Percentiles rank a stretch among this genome's conserved stretches.
Evolutionary conservation across 495 filamentous ascomycete genomes (phyloP).

Genomic region (Podospora fimiseda): DNA sequence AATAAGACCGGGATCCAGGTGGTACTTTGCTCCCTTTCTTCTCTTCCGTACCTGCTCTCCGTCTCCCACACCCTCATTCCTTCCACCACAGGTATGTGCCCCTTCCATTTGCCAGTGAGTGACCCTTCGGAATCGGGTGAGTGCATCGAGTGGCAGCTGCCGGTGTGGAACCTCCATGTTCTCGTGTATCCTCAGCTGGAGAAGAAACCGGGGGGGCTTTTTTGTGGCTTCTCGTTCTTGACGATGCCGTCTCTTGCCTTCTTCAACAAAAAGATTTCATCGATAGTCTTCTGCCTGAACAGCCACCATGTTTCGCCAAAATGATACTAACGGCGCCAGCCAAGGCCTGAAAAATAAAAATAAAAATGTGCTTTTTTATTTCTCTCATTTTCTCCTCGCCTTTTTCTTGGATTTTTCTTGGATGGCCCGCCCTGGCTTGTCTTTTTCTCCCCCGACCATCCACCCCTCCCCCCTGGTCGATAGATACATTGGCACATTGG

Average conservation of each 20-base stretch:
- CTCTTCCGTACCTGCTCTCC: too few relatives aligned
- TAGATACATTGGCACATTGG: not conserved
- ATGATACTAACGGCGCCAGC: slow-evolving; percentile 8
- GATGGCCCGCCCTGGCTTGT: not conserved
- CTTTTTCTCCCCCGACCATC: slow-evolving; percentile 8
- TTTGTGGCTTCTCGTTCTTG: too few relatives aligned
- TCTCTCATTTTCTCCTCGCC: slow-evolving; percentile 1
- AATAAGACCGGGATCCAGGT: not conserved
- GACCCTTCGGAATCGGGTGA: not conserved
- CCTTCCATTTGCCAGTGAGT: not conserved
- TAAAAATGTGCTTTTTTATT: slow-evolving; percentile 13
- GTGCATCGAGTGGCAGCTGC: not conserved
- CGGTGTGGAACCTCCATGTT: too few relatives aligned
- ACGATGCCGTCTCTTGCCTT: too few relatives aligned
- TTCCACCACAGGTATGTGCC: too few relatives aligned
- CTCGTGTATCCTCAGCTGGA: too few relatives aligned
- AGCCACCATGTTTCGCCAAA: slow-evolving; percentile 12
- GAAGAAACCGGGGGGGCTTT: too few relatives aligned
- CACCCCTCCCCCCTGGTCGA: slow-evolving; percentile 5
- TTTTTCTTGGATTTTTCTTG: not conserved
- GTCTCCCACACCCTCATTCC: too few relatives aligned
- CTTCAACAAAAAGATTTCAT: too few relatives aligned
- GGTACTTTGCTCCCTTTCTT: too few relatives aligned
- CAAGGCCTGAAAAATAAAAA: not conserved
- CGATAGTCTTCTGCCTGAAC: not conserved